Conservation (phyloP, 257 asterid genomes). For the Oldenlandia corymbosa region DNA sequence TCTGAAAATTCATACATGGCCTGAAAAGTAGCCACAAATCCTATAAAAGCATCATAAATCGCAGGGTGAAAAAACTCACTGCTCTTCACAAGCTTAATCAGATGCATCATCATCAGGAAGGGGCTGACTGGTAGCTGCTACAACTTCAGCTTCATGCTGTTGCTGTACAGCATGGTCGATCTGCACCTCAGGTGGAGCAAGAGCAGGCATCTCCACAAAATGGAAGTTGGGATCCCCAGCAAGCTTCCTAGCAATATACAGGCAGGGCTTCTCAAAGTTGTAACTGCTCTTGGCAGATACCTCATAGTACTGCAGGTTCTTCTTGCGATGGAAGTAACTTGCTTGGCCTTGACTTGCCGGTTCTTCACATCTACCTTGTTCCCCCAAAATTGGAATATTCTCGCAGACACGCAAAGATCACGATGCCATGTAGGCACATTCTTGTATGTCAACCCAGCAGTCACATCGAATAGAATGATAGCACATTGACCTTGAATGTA, state of each 20-base stretch:
- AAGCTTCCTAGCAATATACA: conserved; percentile 81
- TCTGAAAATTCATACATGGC: not conserved
- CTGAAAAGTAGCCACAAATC: conserved; percentile 1
- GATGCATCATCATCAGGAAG: conserved; percentile 58
- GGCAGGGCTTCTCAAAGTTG: conserved; percentile 84
- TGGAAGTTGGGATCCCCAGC: conserved; percentile 86
- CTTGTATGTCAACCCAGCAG: conserved; percentile 84
- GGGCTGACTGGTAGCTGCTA: conserved; percentile 61
- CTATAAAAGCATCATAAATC: not conserved
- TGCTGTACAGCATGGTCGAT: conserved; percentile 73
- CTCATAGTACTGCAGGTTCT: conserved; percentile 83
- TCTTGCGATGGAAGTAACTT: conserved; percentile 86
- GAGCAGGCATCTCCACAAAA: conserved; percentile 85
- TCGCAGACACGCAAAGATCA: conserved; percentile 95
- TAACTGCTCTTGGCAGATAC: conserved; percentile 84
- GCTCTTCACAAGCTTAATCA: conserved; percentile 25
- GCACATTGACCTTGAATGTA: conserved; percentile 95
- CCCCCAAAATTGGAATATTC: conserved; percentile 81
- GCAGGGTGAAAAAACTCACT: not conserved
- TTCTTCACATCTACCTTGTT: conserved; percentile 91
- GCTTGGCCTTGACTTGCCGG: conserved; percentile 90
- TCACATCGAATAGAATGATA: conserved; percentile 82
- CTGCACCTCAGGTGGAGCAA: conserved; percentile 83
- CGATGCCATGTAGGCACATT: conserved; percentile 96
- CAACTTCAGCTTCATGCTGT: conserved; percentile 77